Evolutionary conservation across 2,329 filamentous ascomycete genomes (phyloP).

Genomic region (Botrytis fabae): DNA sequence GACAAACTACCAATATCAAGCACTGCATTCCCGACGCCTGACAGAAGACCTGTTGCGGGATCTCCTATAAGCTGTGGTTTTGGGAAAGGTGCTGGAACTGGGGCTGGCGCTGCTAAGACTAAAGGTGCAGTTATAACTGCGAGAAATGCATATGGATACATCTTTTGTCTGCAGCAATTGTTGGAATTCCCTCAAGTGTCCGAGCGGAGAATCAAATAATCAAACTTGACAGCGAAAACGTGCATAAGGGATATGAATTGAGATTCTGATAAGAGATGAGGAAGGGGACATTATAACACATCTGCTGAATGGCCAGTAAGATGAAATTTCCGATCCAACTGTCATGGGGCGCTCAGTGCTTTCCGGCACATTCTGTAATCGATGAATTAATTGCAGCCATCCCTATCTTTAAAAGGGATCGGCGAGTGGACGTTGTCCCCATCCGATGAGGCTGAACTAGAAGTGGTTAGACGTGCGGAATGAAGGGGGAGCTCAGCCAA

Average conservation of each 20-base stretch:
- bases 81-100: constrained; percentile 5
- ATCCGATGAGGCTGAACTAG: background rate
- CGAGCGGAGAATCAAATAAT: background rate
- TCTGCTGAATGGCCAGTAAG: background rate
- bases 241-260: too few species aligned
- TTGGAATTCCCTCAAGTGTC: background rate
- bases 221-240: background rate
- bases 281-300: background rate
- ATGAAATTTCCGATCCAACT: background rate
- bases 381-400: background rate
- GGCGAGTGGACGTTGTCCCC: background rate
- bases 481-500: background rate
- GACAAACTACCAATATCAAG: background rate
- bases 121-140: background rate
- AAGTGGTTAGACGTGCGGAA: background rate
- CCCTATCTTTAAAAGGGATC: background rate
- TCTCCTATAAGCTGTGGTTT: background rate
- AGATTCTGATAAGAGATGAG: background rate
- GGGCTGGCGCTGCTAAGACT: constrained; percentile 8
- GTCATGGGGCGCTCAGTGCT: background rate
- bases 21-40: background rate
- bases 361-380: background rate
- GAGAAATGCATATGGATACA: constrained; percentile 4
- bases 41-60: background rate
- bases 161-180: background rate